phyloP scores from a whole-genome alignment of 208 protist genomes.

The Trypanosoma conorhini region DNA sequence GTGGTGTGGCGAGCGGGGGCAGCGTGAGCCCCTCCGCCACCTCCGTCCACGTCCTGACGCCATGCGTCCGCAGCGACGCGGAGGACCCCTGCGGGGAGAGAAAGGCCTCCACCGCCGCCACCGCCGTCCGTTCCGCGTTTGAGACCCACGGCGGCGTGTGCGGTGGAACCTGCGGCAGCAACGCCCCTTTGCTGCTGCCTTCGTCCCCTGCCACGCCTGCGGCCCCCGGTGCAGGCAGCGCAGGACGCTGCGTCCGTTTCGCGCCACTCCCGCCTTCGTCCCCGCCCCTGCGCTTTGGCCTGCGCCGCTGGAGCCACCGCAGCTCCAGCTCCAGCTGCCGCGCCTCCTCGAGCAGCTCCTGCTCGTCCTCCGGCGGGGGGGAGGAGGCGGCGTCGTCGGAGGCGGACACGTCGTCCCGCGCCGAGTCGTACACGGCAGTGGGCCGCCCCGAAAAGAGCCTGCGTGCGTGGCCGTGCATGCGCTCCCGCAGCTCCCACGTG shows the following conservation, averaged over 20 bases:
- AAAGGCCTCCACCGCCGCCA: too few species aligned
- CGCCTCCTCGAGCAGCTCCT: constrained; percentile 8
- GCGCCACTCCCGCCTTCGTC: neutral
- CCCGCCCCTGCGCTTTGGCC: too few species aligned
- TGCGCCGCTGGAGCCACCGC: neutral
- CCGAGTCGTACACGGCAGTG: neutral
- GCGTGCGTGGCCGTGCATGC: constrained; percentile 8
- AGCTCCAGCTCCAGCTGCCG: neutral
- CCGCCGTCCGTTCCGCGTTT: too few species aligned
- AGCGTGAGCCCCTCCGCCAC: neutral
- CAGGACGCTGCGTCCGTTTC: neutral
- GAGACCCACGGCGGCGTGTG: too few species aligned
- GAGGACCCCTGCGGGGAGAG: too few species aligned
- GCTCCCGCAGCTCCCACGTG: constrained; percentile 49
- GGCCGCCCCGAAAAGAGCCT: neutral
- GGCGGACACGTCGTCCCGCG: neutral
- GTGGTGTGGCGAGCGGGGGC: neutral
- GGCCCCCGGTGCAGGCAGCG: too few species aligned
- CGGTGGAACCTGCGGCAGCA: too few species aligned
- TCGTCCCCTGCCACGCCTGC: too few species aligned
- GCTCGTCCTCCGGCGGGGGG: neutral
- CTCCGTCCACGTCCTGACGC: neutral
- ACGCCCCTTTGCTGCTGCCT: too few species aligned
- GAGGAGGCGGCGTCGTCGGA: neutral
- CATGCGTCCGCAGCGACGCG: neutral